Conservation (phyloP, 495 filamentous ascomycete species). For the Aspergillus kassunensis region DNA sequence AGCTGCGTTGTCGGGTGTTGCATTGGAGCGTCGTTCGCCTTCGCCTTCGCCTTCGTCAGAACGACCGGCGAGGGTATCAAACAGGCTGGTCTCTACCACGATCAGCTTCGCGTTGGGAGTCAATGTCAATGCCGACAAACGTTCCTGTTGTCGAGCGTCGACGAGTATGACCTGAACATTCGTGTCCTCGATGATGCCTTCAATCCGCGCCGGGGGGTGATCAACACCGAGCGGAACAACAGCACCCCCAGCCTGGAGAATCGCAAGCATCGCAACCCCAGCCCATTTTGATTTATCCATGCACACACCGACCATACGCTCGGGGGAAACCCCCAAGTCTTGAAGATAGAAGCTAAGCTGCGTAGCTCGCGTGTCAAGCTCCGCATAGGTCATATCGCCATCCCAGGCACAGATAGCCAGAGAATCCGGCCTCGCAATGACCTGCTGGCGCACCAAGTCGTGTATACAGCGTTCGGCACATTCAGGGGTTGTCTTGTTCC, state of each 20-base stretch:
- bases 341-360: background rate
- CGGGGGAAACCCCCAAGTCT: conserved; percentile 21
- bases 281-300: conserved; percentile 43
- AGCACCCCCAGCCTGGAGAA: conserved; percentile 44
- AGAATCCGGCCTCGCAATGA: background rate
- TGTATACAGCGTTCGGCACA: background rate
- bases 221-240: conserved; percentile 42
- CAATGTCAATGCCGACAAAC: background rate
- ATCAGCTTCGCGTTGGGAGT: background rate
- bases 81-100: no score
- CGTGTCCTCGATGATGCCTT: conserved; percentile 20
- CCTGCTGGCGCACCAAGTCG: background rate
- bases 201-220: conserved; percentile 35
- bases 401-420: background rate
- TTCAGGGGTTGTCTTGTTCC: background rate
- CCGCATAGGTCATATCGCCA: background rate
- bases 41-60: no score
- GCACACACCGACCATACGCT: conserved; percentile 33
- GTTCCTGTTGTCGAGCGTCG: background rate
- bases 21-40: background rate
- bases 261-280: conserved; percentile 30
- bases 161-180: background rate
- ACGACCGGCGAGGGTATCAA: no score
- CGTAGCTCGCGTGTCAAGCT: background rate
- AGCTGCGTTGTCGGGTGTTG: background rate